Evolutionary conservation across 192 early-diverging fungal genomes (phyloP), one percentile per base, ranked within the genome.

Genomic region (Linnemannia exigua): DNA sequence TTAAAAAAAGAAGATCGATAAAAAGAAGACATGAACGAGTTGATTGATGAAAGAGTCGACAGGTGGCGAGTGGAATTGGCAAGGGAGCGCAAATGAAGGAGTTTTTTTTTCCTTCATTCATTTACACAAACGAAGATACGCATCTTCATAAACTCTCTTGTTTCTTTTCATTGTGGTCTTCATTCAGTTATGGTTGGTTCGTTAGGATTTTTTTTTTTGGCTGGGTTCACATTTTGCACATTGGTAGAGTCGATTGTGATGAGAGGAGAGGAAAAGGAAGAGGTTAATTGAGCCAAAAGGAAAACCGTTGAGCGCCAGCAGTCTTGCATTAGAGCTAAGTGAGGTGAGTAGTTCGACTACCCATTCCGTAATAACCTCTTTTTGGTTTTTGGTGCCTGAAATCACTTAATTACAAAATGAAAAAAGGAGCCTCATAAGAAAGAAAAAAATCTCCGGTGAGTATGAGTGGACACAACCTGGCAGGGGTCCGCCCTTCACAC

Each of bases 371-470:
- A 44, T 44, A 44, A 3, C 41, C 41, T 44, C 41, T n/a, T 52
- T 51, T 51, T 22, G 51, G 58, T 61, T 22, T 61, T 25, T 58
- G n/a, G 58, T 44, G 41, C 41, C 41, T 44, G 41, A 44, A 44
- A 44, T 44, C 9, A 44, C 3, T 31, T 63, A 25, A 28, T 28
- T 31, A 25, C 11, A 8, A 61, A 31, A 5, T 46, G n/a, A 25
- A 61, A 63, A 31, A 31, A 63, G 41, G 41, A 44, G 41, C 41
- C 41, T 44, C 41, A 28, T n/a, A n/a, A n/a, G n/a, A n/a, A n/a
- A n/a, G n/a, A n/a, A 58, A 63, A 54, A 63, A 63, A 63, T 63
- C 58, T 63, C 58, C 58, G 58, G 58, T 31, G 58, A 31, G 28
- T 63, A 16, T n/a, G 11, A 31, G 58, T 12, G 28, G 11, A 46